Base-by-base conservation (phyloP, 1,139 yeast genomes). In the Debaryomycetaceae sp. region DNA sequence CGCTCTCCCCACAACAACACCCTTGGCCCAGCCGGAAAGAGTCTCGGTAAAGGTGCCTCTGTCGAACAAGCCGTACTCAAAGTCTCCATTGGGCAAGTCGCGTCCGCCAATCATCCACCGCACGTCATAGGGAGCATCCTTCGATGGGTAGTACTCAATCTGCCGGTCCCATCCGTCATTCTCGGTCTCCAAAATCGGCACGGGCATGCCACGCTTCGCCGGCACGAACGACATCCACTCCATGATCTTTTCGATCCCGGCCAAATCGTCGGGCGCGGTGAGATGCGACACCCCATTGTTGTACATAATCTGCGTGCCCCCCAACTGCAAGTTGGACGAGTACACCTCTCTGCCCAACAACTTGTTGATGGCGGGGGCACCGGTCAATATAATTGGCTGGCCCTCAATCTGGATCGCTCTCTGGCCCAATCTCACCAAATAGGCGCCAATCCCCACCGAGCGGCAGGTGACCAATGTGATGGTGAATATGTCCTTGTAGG, bases 401-500 rank as follows among this genome's bases (percentile, higher is more conserved):
- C 98, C 98, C 58, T 91, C 97, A 48, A 91, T 83, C 69, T 91
- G 98, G 52, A 91, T 89, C 29, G 97, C 95, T 72, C 98, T 84
- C 72, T 91, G 97, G 53, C 98, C 98, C 44, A 91, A 75, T 64
- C 98, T 83, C 27, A 91, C 98, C 56, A 91, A 74, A 57, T 91
- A 91, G 29, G 98, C 98, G 71, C 98, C 98, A 60, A 91, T 91
- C 79, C 98, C 98, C 51, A 91, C 98, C 29, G 97, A 88, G 71
- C 98, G 81, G 68, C 97, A 89, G 15, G 98, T 91, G 34, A 91
- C 98, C 58, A 91, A 72, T 16, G 98, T 91, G 40, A 89, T 79
- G 19, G 98, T 91, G 69, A 91, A 91, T 42, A 91, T 91, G 54
- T 91, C 98, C 60, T 85, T 85, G 75, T 91, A 91, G 23, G 98